These are phyloP conservation scores for Dryas drummondii DNA, from an alignment of 306 rosid species.

Conservation along the genomic window DNA sequence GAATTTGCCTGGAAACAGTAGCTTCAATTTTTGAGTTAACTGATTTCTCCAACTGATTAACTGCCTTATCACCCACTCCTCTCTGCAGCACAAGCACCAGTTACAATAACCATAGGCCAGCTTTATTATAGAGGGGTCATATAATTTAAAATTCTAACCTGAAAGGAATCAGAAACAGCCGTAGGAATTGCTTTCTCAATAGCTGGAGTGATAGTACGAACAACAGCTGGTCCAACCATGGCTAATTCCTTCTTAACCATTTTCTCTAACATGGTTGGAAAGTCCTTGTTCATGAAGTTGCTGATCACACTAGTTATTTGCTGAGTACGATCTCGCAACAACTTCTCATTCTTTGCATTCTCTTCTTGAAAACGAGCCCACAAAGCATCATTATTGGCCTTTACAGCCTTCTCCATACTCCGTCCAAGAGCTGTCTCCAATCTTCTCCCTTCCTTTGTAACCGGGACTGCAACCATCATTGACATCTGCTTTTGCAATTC, in stretches of 20 bases:
- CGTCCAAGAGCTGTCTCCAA: conserved; percentile 79
- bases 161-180: conserved; percentile 75
- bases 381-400: conserved; percentile 72
- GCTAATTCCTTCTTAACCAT: conserved; percentile 87
- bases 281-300: conserved; percentile 76
- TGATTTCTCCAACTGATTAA: conserved; percentile 90
- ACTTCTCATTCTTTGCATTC: conserved; percentile 75
- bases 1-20: conserved; percentile 93
- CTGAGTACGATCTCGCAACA: conserved; percentile 62
- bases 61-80: conserved; percentile 96
- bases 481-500: conserved; percentile 92
- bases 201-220: conserved; percentile 70
- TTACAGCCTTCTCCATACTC: conserved; percentile 75
- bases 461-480: conserved; percentile 64
- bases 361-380: conserved; percentile 96
- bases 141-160: conserved; percentile 53
- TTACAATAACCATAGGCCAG: conserved; percentile 45
- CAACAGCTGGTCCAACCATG: conserved; percentile 72
- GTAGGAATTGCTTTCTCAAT: conserved; percentile 84
- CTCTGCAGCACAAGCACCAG: conserved; percentile 53
- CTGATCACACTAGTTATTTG: conserved; percentile 51
- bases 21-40: conserved; percentile 84
- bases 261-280: conserved; percentile 73
- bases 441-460: conserved; percentile 88
- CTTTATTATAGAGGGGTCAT: conserved; percentile 16